These are phyloP conservation scores for Sugiyamaella novakii DNA, from an alignment of 1,139 yeast genomes.

Conservation along the genomic window DNA sequence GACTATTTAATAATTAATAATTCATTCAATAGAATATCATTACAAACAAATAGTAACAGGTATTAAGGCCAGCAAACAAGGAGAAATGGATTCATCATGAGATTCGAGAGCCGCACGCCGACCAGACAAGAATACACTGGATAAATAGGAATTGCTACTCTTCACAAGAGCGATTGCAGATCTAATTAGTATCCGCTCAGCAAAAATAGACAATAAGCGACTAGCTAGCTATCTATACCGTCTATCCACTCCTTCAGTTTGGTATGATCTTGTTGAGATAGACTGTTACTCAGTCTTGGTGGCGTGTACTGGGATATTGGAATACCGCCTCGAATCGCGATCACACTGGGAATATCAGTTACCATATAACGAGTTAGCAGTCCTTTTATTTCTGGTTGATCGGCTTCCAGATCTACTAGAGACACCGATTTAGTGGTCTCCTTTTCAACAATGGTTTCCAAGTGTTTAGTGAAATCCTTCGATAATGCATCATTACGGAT, in stretches of 20 bases:
- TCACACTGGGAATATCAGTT: slow-evolving; percentile 62
- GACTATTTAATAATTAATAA: too few relatives aligned
- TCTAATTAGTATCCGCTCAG: too few relatives aligned
- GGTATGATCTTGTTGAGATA: slow-evolving; percentile 48
- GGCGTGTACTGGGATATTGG: slow-evolving; percentile 57
- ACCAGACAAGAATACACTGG: too few relatives aligned
- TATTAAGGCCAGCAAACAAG: too few relatives aligned
- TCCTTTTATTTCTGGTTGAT: slow-evolving; percentile 62
- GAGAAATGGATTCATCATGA: too few relatives aligned
- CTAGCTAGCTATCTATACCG: slow-evolving; percentile 8
- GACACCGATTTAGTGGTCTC: slow-evolving; percentile 57
- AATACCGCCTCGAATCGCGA: slow-evolving; percentile 66
- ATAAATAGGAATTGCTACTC: too few relatives aligned
- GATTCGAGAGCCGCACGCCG: too few relatives aligned
- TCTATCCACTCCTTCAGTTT: slow-evolving; percentile 62
- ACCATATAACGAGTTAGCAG: slow-evolving; percentile 62
- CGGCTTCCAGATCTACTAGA: slow-evolving; percentile 71
- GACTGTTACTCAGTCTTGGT: slow-evolving; percentile 41
- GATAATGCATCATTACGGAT: slow-evolving; percentile 64
- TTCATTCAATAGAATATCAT: too few relatives aligned
- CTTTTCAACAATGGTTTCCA: slow-evolving; percentile 57
- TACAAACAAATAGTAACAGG: too few relatives aligned
- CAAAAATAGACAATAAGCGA: too few relatives aligned
- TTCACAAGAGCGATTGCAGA: too few relatives aligned
- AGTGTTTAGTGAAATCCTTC: slow-evolving; percentile 62